Base-by-base conservation (phyloP, 768 basidiomycete species). In the Lactarius trivialis region DNA sequence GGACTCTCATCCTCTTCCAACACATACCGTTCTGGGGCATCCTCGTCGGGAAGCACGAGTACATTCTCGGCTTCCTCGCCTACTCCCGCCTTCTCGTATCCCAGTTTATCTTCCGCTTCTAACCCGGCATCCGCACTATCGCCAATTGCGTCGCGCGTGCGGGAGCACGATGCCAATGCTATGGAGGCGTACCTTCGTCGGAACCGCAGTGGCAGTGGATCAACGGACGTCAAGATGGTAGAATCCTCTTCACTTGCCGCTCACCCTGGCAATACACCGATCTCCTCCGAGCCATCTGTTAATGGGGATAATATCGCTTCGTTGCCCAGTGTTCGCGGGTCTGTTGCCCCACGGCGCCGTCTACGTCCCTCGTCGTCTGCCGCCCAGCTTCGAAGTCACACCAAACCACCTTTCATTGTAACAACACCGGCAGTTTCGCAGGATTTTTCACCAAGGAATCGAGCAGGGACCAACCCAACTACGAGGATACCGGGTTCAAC, bases 131-230 rank as follows among this genome's bases (percentile, higher is more conserved):
- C 81, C 48, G 83, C 83, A 26, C 72, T 92, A 58, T 89, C 91
- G 3, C 91, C 90, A 3, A 82, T 93, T 60, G 88, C 86, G 32
- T 86, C 77, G 68, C 87, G 90, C 36, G 86, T 93, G 79, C 83
- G 85, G 67, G 88, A 91, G 74, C 81, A 85, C 60, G 91, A 93
- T 70, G 91, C 91, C 21, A 88, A 88, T 70, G 92, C 91, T 39
- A 90, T 89, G 79, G 90, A 91, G 72, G 89, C 91, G 69, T 93
- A 91, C 71, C 78, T 91, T 71, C 79, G 82, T 64, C 82, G 91
- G 60, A 89, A 89, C 76, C 82, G 91, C 60, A 93, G 90, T 70
- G 91, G 88, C 55, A 91, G 89, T 68, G 84, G 80, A 59, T 89
- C 88, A 1, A 87, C 87, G 15, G 88, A 90, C 68, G 83, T 79